phyloP scores from a whole-genome alignment of 331 rosid genomes.

The Malus hybrid region DNA sequence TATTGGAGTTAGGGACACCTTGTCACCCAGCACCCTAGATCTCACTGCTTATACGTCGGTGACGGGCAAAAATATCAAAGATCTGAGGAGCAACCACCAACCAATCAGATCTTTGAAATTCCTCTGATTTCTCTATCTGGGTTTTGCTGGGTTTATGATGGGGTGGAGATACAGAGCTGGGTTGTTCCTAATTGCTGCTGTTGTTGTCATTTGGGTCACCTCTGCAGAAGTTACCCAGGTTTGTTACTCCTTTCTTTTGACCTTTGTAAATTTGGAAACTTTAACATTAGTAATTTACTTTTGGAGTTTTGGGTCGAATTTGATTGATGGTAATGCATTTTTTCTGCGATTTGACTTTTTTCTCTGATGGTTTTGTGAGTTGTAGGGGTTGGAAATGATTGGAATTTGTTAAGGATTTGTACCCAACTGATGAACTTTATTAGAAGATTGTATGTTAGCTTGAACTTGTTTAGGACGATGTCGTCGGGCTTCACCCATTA shows the following conservation, averaged over 20 bases:
- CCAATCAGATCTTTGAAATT: slow-evolving; percentile 31
- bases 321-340: not conserved
- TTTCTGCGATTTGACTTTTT: not conserved
- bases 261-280: not conserved
- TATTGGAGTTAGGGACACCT: slow-evolving; percentile 10
- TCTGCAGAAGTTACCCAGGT: slow-evolving; percentile 99
- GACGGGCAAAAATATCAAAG: slow-evolving; percentile 11
- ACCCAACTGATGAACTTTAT: not conserved
- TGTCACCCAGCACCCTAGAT: slow-evolving; percentile 21
- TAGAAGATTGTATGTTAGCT: not conserved
- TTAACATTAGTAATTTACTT: not conserved
- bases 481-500: not conserved
- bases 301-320: not conserved
- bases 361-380: slow-evolving; percentile 1
- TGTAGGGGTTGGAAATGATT: not conserved
- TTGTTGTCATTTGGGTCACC: slow-evolving; percentile 86
- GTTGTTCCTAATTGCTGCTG: slow-evolving; percentile 69
- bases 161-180: slow-evolving; percentile 83
- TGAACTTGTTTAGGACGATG: not conserved
- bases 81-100: slow-evolving; percentile 21
- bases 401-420: not conserved
- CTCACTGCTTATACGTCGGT: slow-evolving; percentile 19
- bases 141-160: slow-evolving; percentile 37
- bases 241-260: not conserved
- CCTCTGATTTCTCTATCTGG: slow-evolving; percentile 21